These are phyloP conservation scores for Rauvolfia tetraphylla DNA, from an alignment of 257 asterid genomes.

Conservation along the genomic window DNA sequence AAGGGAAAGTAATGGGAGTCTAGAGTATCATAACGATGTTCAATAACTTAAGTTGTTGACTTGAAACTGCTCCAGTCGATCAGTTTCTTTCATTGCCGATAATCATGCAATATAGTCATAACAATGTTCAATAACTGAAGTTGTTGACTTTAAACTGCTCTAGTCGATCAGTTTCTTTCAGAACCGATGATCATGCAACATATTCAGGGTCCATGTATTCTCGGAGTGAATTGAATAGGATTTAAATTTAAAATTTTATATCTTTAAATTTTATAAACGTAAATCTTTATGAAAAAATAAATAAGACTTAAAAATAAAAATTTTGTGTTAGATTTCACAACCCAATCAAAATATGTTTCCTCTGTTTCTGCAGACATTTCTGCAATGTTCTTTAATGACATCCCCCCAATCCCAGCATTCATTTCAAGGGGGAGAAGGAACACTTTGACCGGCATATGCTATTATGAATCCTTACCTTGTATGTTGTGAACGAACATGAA, in stretches of 20 bases:
- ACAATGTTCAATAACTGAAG: constrained; percentile 5
- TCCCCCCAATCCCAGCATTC: neutral
- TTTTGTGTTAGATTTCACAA: too few relatives aligned
- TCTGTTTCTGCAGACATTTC: constrained; percentile 10
- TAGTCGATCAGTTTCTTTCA: neutral
- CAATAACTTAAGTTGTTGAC: neutral
- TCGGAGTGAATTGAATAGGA: too few relatives aligned
- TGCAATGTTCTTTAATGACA: constrained; percentile 14
- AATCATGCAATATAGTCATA: neutral
- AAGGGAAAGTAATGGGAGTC: neutral
- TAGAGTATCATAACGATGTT: neutral
- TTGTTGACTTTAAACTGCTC: neutral
- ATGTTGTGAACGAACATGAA: neutral
- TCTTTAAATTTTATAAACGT: too few relatives aligned
- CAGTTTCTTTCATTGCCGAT: neutral
- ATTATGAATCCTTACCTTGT: neutral
- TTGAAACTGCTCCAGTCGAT: neutral
- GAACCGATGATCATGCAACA: neutral
- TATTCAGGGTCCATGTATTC: neutral
- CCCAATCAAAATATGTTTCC: too few relatives aligned
- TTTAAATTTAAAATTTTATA: too few relatives aligned
- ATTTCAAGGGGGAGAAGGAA: neutral
- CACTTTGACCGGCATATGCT: neutral
- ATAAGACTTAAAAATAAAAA: too few relatives aligned
- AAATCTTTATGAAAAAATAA: too few relatives aligned